Evolutionary conservation across 768 basidiomycete species (phyloP).

Genomic region (Termitomyces sp.): DNA sequence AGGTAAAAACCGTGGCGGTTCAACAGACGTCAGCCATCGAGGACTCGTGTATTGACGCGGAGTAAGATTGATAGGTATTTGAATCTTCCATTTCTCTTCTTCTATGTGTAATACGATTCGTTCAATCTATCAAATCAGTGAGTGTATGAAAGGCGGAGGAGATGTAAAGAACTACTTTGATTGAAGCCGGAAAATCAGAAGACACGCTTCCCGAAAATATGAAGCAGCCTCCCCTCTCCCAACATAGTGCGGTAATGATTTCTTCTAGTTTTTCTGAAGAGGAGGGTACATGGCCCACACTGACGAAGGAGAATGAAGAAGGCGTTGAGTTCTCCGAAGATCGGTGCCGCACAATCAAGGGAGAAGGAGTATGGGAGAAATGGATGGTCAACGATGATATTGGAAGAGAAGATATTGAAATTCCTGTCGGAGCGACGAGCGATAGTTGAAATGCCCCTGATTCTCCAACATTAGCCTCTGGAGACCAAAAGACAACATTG

Average conservation of each 20-base stretch:
- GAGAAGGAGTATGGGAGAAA: conserved; percentile 42
- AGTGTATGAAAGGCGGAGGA: neutral
- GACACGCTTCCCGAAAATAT: conserved; percentile 58
- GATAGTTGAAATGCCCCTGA: conserved; percentile 70
- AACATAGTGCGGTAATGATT: conserved; percentile 43
- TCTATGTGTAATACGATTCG: conserved; percentile 46
- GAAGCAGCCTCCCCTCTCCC: conserved; percentile 46
- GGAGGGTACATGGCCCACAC: conserved; percentile 36
- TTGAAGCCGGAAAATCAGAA: conserved; percentile 39
- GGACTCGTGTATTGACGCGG: conserved; percentile 27
- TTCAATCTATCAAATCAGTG: conserved; percentile 30
- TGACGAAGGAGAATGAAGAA: conserved; percentile 32
- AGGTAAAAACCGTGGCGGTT: conserved; percentile 48
- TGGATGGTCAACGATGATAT: conserved; percentile 55
- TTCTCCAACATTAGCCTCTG: conserved; percentile 54
- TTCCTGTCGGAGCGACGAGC: conserved; percentile 44
- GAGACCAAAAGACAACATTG: conserved; percentile 64
- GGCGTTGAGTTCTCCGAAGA: conserved; percentile 11
- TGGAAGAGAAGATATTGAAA: conserved; percentile 50
- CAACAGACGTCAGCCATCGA: conserved; percentile 54
- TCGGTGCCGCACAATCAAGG: conserved; percentile 47
- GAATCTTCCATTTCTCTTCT: conserved; percentile 62
- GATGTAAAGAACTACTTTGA: conserved; percentile 39
- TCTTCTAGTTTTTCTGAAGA: conserved; percentile 15
- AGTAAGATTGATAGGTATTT: conserved; percentile 48